Evolutionary conservation across 2,329 filamentous ascomycete species (phyloP), one percentile per base, ranked within the genome.

Genomic region (Venturia carpophila): DNA sequence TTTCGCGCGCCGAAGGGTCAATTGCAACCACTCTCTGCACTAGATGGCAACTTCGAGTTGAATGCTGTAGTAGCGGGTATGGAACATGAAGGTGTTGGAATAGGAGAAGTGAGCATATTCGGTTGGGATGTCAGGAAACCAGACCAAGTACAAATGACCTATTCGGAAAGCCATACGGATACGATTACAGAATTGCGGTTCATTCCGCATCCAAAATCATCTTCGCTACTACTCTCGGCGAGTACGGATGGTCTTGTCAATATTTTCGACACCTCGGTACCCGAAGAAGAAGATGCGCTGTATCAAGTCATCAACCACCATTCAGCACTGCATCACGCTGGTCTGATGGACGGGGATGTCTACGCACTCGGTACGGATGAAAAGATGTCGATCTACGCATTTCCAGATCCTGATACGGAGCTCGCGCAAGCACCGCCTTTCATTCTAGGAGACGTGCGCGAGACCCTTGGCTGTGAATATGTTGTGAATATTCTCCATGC

Each of bases 171-270:
- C 3, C 79, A 82, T 66, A 81, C 77, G 64, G 85, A 87, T 71
- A 84, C 85, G 65, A 79, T 87, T 64, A 87, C 85, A 2, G 80
- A 83, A 69, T 76, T 83, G 66, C 70, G 75, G n/a, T 71, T 71
- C 62, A 72, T 66, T n/a, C 64, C 58, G 42, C 30, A 62, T 41
- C 42, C 41, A 21, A 37, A 43, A 7, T 52, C 58, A 24, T 43
- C 60, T 9, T 65, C 64, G 56, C 78, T 89, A 19, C 82, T 93
- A 6, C 80, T 93, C 13, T 91, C 89, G 1, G 89, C 88, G 55
- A 91, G 88, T 45, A 93, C 89, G 17, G 90, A 94, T 75, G 89
- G 89, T 7, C 82, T 93, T 1, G 82, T 93, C 70, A 92, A 89
- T 71, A 79, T 93, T 58, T 90, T 88, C 75, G 87, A 94, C 76